Conservation (phyloP, 148 eudicot species). For the Fagopyrum esculentum region DNA sequence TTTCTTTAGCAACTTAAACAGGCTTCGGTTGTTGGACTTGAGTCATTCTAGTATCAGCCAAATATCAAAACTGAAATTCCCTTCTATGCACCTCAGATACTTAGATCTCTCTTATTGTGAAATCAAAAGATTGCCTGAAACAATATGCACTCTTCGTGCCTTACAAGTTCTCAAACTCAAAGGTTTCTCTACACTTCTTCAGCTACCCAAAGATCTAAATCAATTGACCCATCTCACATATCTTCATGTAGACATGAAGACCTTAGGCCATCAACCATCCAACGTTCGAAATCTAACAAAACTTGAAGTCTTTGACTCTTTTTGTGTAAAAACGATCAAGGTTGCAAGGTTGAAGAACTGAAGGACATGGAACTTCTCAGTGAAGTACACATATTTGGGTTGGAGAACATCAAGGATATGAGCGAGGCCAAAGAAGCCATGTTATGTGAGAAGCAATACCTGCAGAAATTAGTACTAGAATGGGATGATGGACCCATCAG, state of each 20-base stretch:
- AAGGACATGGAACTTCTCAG: neutral
- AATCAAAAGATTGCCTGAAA: neutral
- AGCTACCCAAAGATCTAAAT: neutral
- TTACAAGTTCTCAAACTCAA: neutral
- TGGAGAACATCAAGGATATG: neutral
- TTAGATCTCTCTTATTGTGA: neutral
- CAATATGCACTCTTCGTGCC: neutral
- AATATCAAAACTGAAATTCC: neutral
- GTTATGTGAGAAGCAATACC: neutral
- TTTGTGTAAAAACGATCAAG: neutral
- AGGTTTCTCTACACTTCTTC: neutral
- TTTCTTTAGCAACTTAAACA: neutral
- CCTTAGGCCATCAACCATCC: neutral
- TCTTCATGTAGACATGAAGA: neutral
- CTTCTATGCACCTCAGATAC: neutral
- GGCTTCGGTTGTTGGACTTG: neutral
- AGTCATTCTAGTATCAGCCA: neutral
- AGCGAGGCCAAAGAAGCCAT: neutral
- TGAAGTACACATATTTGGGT: neutral
- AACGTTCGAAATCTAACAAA: neutral
- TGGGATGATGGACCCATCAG: neutral
- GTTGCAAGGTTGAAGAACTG: neutral
- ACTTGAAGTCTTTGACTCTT: neutral
- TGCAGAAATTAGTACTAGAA: neutral
- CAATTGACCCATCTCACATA: neutral